A percentile compares a stretch with the other conserved stretches of the same genome.
Evolutionary conservation across 2,329 filamentous ascomycete species (phyloP).

Genomic region (Aurifilum marmelostoma): DNA sequence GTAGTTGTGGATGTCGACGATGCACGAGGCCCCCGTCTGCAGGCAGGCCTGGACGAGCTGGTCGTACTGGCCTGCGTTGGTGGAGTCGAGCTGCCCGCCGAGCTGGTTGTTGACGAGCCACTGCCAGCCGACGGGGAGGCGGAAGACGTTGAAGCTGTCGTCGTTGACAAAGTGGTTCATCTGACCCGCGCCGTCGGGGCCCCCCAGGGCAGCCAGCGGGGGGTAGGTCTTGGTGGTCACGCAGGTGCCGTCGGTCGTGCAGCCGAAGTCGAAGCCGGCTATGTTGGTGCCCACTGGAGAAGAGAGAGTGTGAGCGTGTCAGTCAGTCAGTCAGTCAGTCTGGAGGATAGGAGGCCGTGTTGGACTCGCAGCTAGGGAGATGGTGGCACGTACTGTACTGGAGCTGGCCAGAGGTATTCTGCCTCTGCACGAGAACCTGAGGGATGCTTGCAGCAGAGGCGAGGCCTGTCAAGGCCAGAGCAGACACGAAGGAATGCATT

Average conservation of each 20-base stretch:
- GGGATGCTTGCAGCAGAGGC: conserved; percentile 20
- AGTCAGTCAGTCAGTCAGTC: conserved; percentile 1
- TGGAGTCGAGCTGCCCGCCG: conserved; percentile 46
- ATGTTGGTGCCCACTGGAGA: conserved; percentile 44
- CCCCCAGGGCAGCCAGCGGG: conserved; percentile 37
- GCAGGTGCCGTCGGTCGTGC: conserved; percentile 45
- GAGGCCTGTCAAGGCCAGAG: conserved; percentile 11
- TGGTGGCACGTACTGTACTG: not conserved
- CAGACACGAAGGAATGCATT: conserved; percentile 9
- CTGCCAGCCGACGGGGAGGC: conserved; percentile 58
- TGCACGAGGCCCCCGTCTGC: conserved; percentile 50
- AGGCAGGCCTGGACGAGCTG: conserved; percentile 54
- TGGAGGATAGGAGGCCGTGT: too few species aligned
- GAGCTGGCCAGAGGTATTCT: not conserved
- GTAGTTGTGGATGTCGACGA: conserved; percentile 45
- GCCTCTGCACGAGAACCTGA: conserved; percentile 8
- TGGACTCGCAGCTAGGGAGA: too few species aligned
- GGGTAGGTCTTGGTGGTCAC: conserved; percentile 36
- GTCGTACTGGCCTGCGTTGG: conserved; percentile 50
- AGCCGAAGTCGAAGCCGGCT: conserved; percentile 53
- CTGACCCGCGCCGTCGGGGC: conserved; percentile 46
- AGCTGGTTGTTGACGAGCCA: conserved; percentile 49
- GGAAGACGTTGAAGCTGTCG: conserved; percentile 58
- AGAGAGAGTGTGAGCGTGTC: too few species aligned
- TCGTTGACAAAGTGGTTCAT: conserved; percentile 61